Evolutionary conservation across 2,329 filamentous ascomycete genomes (phyloP).

Genomic region (Decorospora gaudefroyi): DNA sequence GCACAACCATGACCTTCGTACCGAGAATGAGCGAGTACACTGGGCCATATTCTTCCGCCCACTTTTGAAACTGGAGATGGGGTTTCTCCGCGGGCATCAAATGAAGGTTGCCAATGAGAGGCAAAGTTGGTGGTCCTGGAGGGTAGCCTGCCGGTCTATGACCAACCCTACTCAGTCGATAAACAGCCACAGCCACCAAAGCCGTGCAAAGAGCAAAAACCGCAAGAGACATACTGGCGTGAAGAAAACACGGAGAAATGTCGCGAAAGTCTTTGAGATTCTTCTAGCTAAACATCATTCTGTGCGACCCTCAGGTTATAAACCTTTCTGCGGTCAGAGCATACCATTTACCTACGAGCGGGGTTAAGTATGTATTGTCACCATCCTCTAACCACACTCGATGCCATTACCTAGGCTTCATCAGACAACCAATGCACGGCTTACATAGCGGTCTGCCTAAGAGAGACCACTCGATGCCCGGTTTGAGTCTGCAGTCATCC

Average conservation of each 20-base stretch:
- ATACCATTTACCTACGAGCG: too few relatives aligned
- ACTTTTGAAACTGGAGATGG: constrained; percentile 57
- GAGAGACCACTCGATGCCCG: not conserved
- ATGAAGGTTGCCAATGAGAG: constrained; percentile 59
- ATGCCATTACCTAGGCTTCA: not conserved
- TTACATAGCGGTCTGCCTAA: not conserved
- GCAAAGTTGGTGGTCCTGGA: constrained; percentile 58
- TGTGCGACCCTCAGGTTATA: too few relatives aligned
- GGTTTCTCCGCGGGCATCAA: constrained; percentile 51
- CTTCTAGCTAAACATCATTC: too few relatives aligned
- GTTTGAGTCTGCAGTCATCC: not conserved
- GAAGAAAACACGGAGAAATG: not conserved
- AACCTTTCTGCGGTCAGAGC: too few relatives aligned
- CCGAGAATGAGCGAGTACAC: constrained; percentile 59
- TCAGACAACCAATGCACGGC: not conserved
- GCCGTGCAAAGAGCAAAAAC: not conserved
- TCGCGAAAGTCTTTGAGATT: not conserved
- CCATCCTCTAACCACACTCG: too few relatives aligned
- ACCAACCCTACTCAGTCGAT: constrained; percentile 22
- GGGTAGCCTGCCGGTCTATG: constrained; percentile 49
- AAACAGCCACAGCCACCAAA: constrained; percentile 1
- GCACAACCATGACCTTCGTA: constrained; percentile 54
- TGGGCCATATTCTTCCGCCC: constrained; percentile 58
- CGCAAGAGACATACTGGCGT: constrained; percentile 5
- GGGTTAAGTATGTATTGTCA: too few relatives aligned